Conservation (phyloP, 2,329 filamentous ascomycete species). For the Penicillium hesseltinei region DNA sequence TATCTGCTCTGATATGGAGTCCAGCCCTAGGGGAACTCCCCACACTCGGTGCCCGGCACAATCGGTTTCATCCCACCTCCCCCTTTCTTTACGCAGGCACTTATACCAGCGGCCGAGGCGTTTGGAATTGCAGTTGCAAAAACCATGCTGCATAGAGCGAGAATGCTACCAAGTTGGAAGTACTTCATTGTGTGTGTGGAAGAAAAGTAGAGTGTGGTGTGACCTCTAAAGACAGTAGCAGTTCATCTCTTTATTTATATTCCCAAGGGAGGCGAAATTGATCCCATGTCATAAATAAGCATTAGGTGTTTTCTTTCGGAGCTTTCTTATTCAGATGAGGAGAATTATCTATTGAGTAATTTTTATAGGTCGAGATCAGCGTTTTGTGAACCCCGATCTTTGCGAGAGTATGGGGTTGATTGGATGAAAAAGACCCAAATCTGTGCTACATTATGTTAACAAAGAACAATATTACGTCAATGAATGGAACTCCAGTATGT, state of each 20-base stretch:
- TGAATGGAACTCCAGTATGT: background rate
- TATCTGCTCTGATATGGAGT: background rate
- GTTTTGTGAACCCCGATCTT: background rate
- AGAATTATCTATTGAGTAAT: background rate
- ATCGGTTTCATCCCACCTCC: background rate
- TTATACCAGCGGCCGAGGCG: background rate
- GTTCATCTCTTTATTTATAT: conserved; percentile 1
- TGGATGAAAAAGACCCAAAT: background rate
- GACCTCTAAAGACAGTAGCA: background rate
- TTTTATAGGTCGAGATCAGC: background rate
- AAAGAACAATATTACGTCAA: background rate
- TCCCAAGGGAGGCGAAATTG: background rate
- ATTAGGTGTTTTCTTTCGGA: background rate
- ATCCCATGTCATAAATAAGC: background rate
- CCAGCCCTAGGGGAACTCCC: background rate
- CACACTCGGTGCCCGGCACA: background rate
- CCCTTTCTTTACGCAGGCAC: background rate
- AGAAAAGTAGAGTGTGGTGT: background rate
- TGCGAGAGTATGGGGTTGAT: background rate
- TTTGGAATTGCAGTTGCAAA: background rate
- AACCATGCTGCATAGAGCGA: background rate
- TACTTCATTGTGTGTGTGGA: background rate
- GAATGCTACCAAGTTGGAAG: conserved; percentile 2
- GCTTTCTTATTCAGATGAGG: background rate
- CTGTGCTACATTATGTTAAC: background rate